A percentile compares a stretch with the other conserved stretches of the same genome.
Conservation (phyloP, 73 alveolate species). For the Effrenium voratum region DNA sequence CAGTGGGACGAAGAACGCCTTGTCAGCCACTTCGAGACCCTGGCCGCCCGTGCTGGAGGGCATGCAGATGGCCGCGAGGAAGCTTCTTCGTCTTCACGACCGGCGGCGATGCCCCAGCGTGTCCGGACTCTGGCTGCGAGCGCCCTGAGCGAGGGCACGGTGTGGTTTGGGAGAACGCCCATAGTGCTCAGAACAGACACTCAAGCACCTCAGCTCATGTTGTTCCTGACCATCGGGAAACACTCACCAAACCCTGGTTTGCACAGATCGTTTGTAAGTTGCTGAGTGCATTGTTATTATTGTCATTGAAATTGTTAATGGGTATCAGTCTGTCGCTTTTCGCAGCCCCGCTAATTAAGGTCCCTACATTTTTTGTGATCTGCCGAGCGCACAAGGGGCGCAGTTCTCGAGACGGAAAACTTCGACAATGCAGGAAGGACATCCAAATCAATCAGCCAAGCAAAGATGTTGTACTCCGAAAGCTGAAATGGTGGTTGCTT, state of each 20-base stretch:
- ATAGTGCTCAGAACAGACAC: slow-evolving; percentile 6
- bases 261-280: no score
- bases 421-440: slow-evolving; percentile 24
- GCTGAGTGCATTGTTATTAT: no score
- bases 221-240: not conserved
- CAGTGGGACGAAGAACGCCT: no score
- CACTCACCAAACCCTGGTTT: not conserved
- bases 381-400: slow-evolving; percentile 18
- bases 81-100: no score
- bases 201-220: not conserved
- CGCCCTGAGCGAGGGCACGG: not conserved
- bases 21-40: no score
- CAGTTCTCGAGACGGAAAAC: not conserved
- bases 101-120: no score
- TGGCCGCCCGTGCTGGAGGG: no score
- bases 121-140: no score
- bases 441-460: slow-evolving; percentile 43
- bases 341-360: not conserved
- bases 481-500: slow-evolving; percentile 47
- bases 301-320: no score
- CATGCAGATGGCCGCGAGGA: no score
- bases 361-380: not conserved
- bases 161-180: slow-evolving; percentile 50
- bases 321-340: no score
- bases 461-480: slow-evolving; percentile 27